phyloP scores from a whole-genome alignment of 2,329 filamentous ascomycete species.

The Aspergillus puulaauensis region DNA sequence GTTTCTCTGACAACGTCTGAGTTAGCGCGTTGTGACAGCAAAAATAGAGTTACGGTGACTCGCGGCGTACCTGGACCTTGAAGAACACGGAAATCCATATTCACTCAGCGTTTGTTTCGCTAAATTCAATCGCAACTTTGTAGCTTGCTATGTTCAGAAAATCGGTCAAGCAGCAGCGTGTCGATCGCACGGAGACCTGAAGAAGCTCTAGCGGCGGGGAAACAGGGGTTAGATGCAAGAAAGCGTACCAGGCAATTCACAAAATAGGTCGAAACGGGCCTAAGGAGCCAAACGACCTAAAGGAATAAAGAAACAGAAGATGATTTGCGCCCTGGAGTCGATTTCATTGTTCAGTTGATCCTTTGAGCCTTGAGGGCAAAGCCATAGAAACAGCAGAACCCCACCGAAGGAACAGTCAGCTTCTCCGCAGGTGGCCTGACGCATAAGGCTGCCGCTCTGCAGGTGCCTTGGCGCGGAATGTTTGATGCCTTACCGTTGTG shows the following conservation, averaged over 20 bases:
- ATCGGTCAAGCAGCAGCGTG: neutral
- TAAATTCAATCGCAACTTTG: neutral
- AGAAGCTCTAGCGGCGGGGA: neutral
- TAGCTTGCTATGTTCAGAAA: neutral
- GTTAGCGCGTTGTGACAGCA: neutral
- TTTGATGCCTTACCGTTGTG: constrained; percentile 22
- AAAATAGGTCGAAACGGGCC: neutral
- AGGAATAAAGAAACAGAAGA: neutral
- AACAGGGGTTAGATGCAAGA: neutral
- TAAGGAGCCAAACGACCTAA: neutral
- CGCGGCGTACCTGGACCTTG: constrained; percentile 27
- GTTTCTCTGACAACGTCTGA: constrained; percentile 56
- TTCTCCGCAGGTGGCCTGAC: constrained; percentile 10
- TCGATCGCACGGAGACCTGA: neutral
- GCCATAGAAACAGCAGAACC: constrained; percentile 12
- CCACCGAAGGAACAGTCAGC: constrained; percentile 18
- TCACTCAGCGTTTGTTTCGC: neutral
- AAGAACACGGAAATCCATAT: constrained; percentile 27
- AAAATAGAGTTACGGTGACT: neutral
- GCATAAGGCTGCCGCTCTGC: constrained; percentile 1
- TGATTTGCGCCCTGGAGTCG: neutral
- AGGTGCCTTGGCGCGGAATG: constrained; percentile 5
- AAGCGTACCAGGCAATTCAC: neutral
- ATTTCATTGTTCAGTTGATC: constrained; percentile 5
- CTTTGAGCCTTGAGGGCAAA: neutral